Percentiles rank a stretch among this genome's conserved stretches.
These are phyloP conservation scores for Peronospora destructor DNA, from an alignment of 352 stramenopile species.

Conservation along the genomic window DNA sequence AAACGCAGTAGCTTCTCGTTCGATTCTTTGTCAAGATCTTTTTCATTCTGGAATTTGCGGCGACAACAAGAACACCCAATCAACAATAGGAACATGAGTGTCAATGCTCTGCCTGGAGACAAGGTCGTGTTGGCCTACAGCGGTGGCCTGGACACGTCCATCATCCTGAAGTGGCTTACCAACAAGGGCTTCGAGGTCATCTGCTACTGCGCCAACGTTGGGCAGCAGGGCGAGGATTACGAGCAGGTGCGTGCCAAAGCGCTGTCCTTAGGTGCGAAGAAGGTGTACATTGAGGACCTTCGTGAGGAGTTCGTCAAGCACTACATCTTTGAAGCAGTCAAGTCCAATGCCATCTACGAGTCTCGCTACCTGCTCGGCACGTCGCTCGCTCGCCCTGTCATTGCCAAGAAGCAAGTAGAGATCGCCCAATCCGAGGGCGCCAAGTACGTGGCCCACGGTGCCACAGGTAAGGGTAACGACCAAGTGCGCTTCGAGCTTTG, in stretches of 20 bases:
- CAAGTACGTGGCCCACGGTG: conserved; percentile 93
- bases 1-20: conserved; percentile 18
- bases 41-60: conserved; percentile 41
- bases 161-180: conserved; percentile 98
- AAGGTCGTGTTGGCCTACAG: conserved; percentile 96
- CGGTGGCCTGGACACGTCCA: conserved; percentile 96
- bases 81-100: conserved; percentile 40
- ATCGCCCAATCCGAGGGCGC: conserved; percentile 88
- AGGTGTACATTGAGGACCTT: conserved; percentile 95
- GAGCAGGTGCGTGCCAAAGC: conserved; percentile 91
- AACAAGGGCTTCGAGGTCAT: conserved; percentile 98
- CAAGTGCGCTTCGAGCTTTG: conserved; percentile 99
- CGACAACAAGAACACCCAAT: background rate
- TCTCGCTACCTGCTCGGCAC: conserved; percentile 95
- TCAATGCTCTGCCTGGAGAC: conserved; percentile 61
- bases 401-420: conserved; percentile 95
- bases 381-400: conserved; percentile 95
- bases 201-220: conserved; percentile 98
- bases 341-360: conserved; percentile 98
- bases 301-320: conserved; percentile 94
- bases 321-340: conserved; percentile 91
- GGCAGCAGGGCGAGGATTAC: conserved; percentile 95
- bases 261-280: conserved; percentile 58
- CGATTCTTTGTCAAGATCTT: conserved; percentile 18
- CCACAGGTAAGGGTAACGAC: conserved; percentile 99